Conservation (phyloP, 78 protist species). For the slime mould (Dictyostelium discoideum) region dicty_2.7 NC_007089.4:1002001-1002500, state of each 20-base stretch:
- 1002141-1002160: constrained; percentile 67
- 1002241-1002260: not conserved
- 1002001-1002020: constrained; percentile 77
- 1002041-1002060: constrained; percentile 50
- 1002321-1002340: too few species aligned
- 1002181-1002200: not conserved
- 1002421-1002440: constrained; percentile 46
- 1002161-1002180: constrained; percentile 44
- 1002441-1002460: constrained; percentile 29
- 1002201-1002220: not conserved
- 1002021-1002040: constrained; percentile 73
- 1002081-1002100: constrained; percentile 66
- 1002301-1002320: too few species aligned
- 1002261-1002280: not conserved
- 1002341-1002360: too few species aligned
- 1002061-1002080: constrained; percentile 1
- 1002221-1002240: not conserved
- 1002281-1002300: not conserved
- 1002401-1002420: constrained; percentile 37
- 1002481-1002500: constrained; percentile 39
- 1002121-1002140: constrained; percentile 47
- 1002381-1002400: constrained; percentile 38
- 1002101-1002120: constrained; percentile 49
- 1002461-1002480: constrained; percentile 42
- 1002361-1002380: not conserved